phyloP scores from a whole-genome alignment of 139 green algal species.

The Gonium pectorale region DNA sequence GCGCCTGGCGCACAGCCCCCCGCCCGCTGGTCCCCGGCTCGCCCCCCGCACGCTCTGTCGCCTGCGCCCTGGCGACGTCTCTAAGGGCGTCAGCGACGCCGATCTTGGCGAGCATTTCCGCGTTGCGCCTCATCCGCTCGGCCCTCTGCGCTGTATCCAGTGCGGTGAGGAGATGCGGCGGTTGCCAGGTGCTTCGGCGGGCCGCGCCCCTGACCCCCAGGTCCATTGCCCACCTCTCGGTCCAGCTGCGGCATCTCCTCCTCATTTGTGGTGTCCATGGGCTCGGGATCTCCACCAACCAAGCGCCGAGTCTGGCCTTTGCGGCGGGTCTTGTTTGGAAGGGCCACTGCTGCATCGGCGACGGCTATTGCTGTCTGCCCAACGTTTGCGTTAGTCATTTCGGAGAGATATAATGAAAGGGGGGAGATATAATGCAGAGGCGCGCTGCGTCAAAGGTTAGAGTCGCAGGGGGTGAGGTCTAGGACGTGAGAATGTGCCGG shows the following conservation, averaged over 20 bases:
- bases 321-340: too few species aligned
- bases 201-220: background rate
- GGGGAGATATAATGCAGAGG: too few species aligned
- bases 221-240: background rate
- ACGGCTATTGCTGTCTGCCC: too few species aligned
- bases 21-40: too few species aligned
- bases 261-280: too few species aligned
- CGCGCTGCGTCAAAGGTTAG: too few species aligned
- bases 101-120: slow-evolving; percentile 56
- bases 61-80: background rate
- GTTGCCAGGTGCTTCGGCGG: background rate
- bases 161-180: background rate
- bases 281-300: background rate
- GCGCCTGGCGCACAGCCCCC: too few species aligned
- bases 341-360: too few species aligned
- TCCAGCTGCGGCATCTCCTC: background rate
- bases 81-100: slow-evolving; percentile 36
- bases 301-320: background rate
- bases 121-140: slow-evolving; percentile 60
- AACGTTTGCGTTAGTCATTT: too few species aligned
- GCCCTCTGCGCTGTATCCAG: slow-evolving; percentile 38
- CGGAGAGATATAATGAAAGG: too few species aligned
- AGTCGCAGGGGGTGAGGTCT: too few species aligned
- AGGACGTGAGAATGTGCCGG: too few species aligned
- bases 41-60: background rate